A percentile compares a stretch with the other conserved stretches of the same genome.
phyloP scores from a whole-genome alignment of 2,329 filamentous ascomycete species.

The Epichloe typhina region DNA sequence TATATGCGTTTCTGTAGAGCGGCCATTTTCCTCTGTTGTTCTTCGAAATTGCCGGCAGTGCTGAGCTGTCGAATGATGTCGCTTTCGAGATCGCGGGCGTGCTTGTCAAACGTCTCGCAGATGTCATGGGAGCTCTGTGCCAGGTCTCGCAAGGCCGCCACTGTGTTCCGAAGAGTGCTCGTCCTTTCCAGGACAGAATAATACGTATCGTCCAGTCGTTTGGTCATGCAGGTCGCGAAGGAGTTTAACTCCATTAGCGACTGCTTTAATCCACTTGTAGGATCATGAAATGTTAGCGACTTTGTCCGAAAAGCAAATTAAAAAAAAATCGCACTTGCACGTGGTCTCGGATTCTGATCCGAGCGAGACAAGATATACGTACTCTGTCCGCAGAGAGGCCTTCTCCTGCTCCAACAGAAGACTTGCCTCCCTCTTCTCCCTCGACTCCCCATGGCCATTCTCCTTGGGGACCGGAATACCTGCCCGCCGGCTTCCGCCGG shows the following conservation, averaged over 20 bases:
- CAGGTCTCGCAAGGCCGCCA: slow-evolving; percentile 53
- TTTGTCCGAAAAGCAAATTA: neutral
- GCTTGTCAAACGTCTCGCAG: slow-evolving; percentile 43
- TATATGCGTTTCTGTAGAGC: slow-evolving; percentile 48
- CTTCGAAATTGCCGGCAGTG: slow-evolving; percentile 46
- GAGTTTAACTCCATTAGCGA: slow-evolving; percentile 41
- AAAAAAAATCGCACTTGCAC: too few species aligned
- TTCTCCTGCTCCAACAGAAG: slow-evolving; percentile 24
- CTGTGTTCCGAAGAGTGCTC: slow-evolving; percentile 47
- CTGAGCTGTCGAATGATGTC: slow-evolving; percentile 50
- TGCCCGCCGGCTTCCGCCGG: slow-evolving; percentile 29
- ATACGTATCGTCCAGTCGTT: slow-evolving; percentile 60
- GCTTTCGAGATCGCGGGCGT: slow-evolving; percentile 43
- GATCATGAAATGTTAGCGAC: slow-evolving; percentile 1
- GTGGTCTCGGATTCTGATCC: neutral
- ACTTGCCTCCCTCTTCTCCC: slow-evolving; percentile 30
- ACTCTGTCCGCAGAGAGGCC: slow-evolving; percentile 20
- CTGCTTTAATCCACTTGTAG: slow-evolving; percentile 34
- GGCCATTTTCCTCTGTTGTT: slow-evolving; percentile 51
- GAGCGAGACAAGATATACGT: slow-evolving; percentile 5
- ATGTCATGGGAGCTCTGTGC: slow-evolving; percentile 46
- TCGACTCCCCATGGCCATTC: slow-evolving; percentile 19
- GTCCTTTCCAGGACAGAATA: slow-evolving; percentile 60
- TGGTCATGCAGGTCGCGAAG: slow-evolving; percentile 49
- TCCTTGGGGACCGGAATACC: slow-evolving; percentile 25